A percentile compares a stretch with the other conserved stretches of the same genome.
phyloP scores from a whole-genome alignment of 2,329 filamentous ascomycete species.

The Calonectria pseudoreteaudii region DNA sequence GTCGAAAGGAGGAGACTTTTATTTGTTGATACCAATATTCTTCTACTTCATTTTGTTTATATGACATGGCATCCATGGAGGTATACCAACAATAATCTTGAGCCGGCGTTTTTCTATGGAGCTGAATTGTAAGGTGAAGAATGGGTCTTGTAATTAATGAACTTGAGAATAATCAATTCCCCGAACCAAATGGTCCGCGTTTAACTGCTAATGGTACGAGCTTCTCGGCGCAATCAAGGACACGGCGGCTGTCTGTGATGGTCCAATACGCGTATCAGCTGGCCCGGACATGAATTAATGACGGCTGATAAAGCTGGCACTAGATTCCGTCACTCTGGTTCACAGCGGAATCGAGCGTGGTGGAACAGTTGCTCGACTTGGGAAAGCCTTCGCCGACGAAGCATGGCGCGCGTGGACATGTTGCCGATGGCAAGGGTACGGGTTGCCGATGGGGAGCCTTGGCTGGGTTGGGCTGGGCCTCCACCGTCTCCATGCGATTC shows the following conservation, averaged over 20 bases:
- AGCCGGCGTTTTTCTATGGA: neutral
- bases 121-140: neutral
- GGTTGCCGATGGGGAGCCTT: constrained; percentile 11
- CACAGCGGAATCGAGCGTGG: neutral
- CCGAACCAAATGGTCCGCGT: neutral
- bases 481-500: constrained; percentile 7
- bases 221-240: no score
- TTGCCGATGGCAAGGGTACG: constrained; percentile 15
- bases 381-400: neutral
- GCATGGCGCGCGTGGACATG: neutral
- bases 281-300: neutral
- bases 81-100: neutral
- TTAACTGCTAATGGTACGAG: neutral
- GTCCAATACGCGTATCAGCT: neutral
- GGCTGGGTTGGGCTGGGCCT: no score
- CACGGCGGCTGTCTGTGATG: neutral
- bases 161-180: neutral
- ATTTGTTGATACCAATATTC: neutral
- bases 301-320: neutral
- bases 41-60: neutral
- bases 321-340: neutral
- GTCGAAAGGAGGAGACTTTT: neutral
- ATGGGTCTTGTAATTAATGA: neutral
- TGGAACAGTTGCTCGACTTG: neutral
- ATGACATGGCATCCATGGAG: neutral